phyloP scores from a whole-genome alignment of 208 protist genomes.

The Acanthamoeba castellanii region DNA sequence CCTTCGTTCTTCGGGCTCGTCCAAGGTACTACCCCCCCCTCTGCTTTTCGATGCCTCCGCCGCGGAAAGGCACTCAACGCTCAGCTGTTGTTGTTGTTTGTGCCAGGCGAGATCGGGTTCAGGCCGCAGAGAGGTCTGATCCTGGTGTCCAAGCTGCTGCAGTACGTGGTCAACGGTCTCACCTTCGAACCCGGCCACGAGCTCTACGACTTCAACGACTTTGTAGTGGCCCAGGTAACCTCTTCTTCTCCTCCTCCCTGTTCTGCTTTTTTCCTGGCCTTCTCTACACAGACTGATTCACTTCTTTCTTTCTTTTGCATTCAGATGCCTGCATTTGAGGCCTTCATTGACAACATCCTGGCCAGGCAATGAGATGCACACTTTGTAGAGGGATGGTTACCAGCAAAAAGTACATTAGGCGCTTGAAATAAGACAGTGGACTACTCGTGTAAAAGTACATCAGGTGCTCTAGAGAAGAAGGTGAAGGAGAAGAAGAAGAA shows the following conservation, averaged over 20 bases:
- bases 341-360: not conserved
- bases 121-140: constrained; percentile 48
- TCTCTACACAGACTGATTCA: not conserved
- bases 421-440: too few species aligned
- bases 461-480: too few species aligned
- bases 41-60: not conserved
- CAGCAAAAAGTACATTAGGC: not conserved
- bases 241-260: not conserved
- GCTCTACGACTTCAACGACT: constrained; percentile 68
- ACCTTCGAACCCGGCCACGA: constrained; percentile 33
- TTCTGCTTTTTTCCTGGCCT: not conserved
- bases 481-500: too few species aligned
- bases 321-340: constrained; percentile 8
- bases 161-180: constrained; percentile 61
- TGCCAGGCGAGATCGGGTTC: constrained; percentile 39
- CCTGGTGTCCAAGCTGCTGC: constrained; percentile 56
- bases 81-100: not conserved
- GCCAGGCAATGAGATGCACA: not conserved
- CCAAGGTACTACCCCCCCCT: not conserved
- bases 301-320: not conserved
- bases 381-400: not conserved
- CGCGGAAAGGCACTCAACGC: not conserved
- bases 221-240: constrained; percentile 36
- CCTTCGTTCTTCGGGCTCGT: constrained; percentile 34
- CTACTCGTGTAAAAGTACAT: too few species aligned